Base-by-base conservation (phyloP, 2,329 filamentous ascomycete genomes). In the Penicillium sp. region DNA sequence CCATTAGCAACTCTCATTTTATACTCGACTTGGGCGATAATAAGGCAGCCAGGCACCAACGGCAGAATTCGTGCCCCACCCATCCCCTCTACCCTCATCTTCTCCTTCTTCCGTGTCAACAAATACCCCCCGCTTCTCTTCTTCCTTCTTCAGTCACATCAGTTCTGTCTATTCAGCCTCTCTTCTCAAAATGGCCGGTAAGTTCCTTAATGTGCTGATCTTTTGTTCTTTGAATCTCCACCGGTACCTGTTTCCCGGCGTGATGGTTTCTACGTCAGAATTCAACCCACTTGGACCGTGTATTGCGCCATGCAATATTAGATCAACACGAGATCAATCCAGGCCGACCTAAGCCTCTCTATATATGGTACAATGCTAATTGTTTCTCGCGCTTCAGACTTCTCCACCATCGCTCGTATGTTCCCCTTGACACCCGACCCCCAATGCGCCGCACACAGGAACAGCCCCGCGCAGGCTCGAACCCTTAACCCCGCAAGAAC, bases 381-480 rank as follows among this genome's bases (percentile, higher is more conserved):
- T 49, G 2, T 49, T 38, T 45, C 24, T 45, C 50, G n/a, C 24
- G 22, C 24, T 62, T 2, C 58, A 80, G 78, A 78, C 68, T 81
- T 78, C 71, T 55, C 64, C 37, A 54, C 10, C 33, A 73, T 81
- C 66, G 79, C 79, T 68, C 67, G 79, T 81, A 77, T 60, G 78
- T 78, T 40, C 54, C 47, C 35, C 57, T 22, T 40, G 15, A 45
- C 22, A 44, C 12, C 30, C 33, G 17, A 28, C 30, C 26, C 17
- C 47, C 37, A 24, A 64, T 54, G 42, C 61, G 60, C 56, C 42
- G 38, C 54, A 51, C 59, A 59, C 44, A 58, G 51, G 28, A n/a
- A 44, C 44, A 53, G 51, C 57, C 61, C 59, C 63, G 47, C 56
- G 53, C 40, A 26, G 42, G 22, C 56, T 22, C 49, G 56, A 58